Evolutionary conservation across 768 basidiomycete genomes (phyloP).

Genomic region (Collybiopsis luxurians): DNA sequence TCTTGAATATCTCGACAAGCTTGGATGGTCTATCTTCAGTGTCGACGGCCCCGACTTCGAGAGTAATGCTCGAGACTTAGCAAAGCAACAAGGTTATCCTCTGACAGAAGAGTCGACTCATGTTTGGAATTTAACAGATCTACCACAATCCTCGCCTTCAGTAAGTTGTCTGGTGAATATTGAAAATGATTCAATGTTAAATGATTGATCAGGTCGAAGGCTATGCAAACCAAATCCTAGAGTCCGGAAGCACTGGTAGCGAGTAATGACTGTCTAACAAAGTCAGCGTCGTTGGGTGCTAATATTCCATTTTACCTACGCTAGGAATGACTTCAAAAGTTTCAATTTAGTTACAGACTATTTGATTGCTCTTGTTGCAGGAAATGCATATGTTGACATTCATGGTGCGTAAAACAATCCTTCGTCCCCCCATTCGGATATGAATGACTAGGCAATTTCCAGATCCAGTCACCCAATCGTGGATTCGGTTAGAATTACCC

Average conservation of each 20-base stretch:
- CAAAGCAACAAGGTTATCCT: not conserved
- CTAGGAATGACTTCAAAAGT: not conserved
- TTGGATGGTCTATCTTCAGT: not conserved
- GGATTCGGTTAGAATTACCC: not conserved
- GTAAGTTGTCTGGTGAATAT: too few species aligned
- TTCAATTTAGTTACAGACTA: not conserved
- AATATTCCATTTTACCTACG: too few species aligned
- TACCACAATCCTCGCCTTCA: not conserved
- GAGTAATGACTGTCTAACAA: too few species aligned
- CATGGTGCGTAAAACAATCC: not conserved
- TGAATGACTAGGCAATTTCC: not conserved
- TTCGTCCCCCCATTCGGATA: not conserved
- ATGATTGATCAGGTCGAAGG: not conserved
- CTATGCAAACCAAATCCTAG: not conserved
- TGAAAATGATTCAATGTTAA: too few species aligned
- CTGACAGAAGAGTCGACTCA: not conserved
- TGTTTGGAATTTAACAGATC: not conserved
- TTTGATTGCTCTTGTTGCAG: not conserved
- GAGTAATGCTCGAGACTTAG: not conserved
- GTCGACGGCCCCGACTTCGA: not conserved
- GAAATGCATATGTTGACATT: not conserved
- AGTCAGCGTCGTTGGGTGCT: too few species aligned
- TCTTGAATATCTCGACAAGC: not conserved
- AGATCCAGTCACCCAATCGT: not conserved
- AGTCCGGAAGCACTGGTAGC: too few species aligned